These are phyloP conservation scores for Pseudogymnoascus sp. DNA, from an alignment of 2,329 filamentous ascomycete species.

Conservation along the genomic window DNA sequence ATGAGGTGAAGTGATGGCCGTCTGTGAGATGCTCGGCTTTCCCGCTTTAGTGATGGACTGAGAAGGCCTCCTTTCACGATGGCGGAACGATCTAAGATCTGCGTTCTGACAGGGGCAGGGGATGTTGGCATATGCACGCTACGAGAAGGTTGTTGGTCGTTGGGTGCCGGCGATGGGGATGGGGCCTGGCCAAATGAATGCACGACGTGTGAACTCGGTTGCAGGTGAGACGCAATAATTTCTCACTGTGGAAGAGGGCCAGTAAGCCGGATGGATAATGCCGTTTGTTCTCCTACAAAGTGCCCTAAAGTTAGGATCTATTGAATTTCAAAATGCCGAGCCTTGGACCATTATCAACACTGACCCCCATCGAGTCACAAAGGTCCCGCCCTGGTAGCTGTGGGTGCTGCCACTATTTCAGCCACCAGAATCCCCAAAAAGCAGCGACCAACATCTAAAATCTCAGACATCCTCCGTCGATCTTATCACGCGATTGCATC, in stretches of 20 bases:
- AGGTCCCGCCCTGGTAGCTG: not conserved
- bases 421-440: not conserved
- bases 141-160: conserved; percentile 1
- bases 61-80: not conserved
- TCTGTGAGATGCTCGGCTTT: not conserved
- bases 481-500: not conserved
- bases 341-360: conserved; percentile 5
- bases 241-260: not conserved
- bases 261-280: not conserved
- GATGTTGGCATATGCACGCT: not conserved
- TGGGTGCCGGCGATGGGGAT: not conserved
- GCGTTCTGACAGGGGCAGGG: not conserved
- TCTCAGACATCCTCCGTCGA: not conserved
- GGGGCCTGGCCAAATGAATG: not conserved
- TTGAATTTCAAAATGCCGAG: not conserved
- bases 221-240: not conserved
- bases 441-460: not conserved
- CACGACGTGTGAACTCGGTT: not conserved
- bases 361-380: not conserved
- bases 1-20: not conserved
- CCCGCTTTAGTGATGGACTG: not conserved
- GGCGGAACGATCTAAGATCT: conserved; percentile 1
- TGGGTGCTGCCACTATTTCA: not conserved
- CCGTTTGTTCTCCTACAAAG: not conserved
- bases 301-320: conserved; percentile 1